Conservation (phyloP, 2,329 filamentous ascomycete species). For the Trichoderma breve region DNA sequence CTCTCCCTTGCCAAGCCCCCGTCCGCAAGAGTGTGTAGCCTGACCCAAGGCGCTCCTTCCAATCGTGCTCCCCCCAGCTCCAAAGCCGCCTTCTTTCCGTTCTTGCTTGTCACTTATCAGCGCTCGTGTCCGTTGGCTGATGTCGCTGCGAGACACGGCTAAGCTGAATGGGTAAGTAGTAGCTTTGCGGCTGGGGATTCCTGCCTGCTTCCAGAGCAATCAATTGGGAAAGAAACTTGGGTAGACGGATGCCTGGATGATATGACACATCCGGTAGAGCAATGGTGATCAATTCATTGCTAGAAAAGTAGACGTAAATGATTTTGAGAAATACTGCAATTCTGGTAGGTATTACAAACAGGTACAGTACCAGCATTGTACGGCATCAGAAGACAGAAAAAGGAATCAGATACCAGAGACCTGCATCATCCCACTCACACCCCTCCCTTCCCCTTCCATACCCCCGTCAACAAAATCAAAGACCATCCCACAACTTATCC, state of each 20-base stretch:
- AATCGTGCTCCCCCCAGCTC: background rate
- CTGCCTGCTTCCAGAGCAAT: background rate
- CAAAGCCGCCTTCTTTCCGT: background rate
- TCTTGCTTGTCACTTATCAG: background rate
- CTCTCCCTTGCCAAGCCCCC: constrained; percentile 2
- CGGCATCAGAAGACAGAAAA: background rate
- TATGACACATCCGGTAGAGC: background rate
- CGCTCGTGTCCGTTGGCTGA: background rate
- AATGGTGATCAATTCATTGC: background rate
- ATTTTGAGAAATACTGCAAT: background rate
- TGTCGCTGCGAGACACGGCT: background rate
- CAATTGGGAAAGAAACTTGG: background rate
- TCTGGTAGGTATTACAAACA: background rate
- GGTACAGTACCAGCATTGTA: background rate
- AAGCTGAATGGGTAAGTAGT: background rate
- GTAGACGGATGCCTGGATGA: background rate
- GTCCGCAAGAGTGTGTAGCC: background rate
- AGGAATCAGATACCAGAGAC: background rate
- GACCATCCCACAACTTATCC: background rate
- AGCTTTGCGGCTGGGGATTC: background rate
- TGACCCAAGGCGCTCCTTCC: background rate
- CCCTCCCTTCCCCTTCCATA: background rate
- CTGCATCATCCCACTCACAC: background rate
- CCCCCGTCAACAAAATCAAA: background rate
- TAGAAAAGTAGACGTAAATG: background rate